Evolutionary conservation across 306 rosid genomes (phyloP).

Genomic region (Styphnolobium japonicum): DNA sequence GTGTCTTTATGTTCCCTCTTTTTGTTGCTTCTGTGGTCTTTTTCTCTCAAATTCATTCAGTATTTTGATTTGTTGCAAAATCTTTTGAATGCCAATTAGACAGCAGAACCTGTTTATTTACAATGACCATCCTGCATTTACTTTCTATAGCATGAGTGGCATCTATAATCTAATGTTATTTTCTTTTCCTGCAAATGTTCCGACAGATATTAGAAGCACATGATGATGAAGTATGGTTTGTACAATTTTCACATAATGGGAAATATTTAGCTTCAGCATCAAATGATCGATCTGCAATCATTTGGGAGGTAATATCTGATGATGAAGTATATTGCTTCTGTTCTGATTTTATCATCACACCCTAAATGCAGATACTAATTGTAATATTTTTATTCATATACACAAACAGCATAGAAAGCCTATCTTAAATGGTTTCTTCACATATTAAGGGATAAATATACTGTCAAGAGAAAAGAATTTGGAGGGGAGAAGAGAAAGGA

Average conservation of each 20-base stretch:
- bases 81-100: neutral
- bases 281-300: constrained; percentile 73
- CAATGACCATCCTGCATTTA: neutral
- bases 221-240: constrained; percentile 87
- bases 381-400: constrained; percentile 1
- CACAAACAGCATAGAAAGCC: neutral
- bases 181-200: constrained; percentile 13
- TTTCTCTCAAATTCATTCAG: neutral
- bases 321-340: constrained; percentile 20
- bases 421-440: neutral
- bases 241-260: constrained; percentile 90
- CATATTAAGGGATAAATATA: neutral
- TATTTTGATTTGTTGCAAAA: neutral
- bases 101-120: neutral
- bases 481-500: no score
- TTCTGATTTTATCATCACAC: constrained; percentile 7
- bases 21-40: neutral
- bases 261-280: constrained; percentile 94
- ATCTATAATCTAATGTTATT: constrained; percentile 25
- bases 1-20: neutral
- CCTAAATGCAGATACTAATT: neutral
- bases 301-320: constrained; percentile 84
- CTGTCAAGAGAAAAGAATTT: no score
- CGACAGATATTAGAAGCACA: constrained; percentile 76
- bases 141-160: neutral